Base-by-base conservation (phyloP, 805 yeast genomes). In the Wickerhamiella qilinensis region DNA sequence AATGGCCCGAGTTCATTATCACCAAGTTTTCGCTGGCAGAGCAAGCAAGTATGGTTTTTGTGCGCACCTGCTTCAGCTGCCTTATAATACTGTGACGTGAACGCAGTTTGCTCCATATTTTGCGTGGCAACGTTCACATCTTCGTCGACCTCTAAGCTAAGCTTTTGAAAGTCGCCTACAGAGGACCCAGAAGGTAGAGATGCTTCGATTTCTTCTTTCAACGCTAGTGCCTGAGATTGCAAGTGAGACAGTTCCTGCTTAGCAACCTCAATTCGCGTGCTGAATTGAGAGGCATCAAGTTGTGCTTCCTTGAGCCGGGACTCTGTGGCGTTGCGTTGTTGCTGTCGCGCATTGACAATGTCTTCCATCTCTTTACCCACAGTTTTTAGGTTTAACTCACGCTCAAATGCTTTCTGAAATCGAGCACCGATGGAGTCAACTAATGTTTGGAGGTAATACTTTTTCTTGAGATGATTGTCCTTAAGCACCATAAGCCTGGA, bases 21-120 rank as follows among this genome's bases (percentile, higher is more conserved):
- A 14, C 68, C 69, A 56, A 85, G 80, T 11, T 67, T 63, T 37
- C 93, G 64, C 16, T 71, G 69, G 55, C 97, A 88, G 33, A 86
- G 59, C 32, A 76, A 59, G 56, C 96, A 88, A 35, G 70, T 63
- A 9, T 74, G 66, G 7, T 68, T 65, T 3, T 53, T 50, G 20
- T 71, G 58, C 0, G 93, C 91, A 30, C 69, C 55, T 22, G 71
- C 68, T 9, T 80, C 57, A 0, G 95, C 95, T 33, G 71, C 71
- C 18, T 65, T 57, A 50, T 81, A 84, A 57, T 77, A 85, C 31
- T 71, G 71, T 20, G 72, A 61, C 1, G 86, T 76, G 2, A 84
- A 80, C 33, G 73, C 74, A 22, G 69, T 69, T 46, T 81, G 73
- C 51, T 82, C 82, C 24, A 72, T 53, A 39, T 78, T 75, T 44